Evolutionary conservation across 2,329 filamentous ascomycete genomes (phyloP), one percentile per base, ranked within the genome.

Genomic region (Ascocoryne sarcoides): DNA sequence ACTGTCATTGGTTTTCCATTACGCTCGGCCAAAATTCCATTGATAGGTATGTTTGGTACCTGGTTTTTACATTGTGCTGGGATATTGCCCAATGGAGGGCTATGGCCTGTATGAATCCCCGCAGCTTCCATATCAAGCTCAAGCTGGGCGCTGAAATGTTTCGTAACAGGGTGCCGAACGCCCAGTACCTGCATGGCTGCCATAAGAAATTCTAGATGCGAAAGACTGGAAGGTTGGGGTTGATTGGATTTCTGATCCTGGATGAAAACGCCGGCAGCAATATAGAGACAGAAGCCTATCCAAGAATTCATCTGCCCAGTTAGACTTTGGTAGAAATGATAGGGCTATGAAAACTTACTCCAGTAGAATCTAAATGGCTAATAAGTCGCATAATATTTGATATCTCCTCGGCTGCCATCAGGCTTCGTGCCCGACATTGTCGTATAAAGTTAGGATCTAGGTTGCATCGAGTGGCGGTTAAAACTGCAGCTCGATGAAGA

Each of bases 401-500:
- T 44, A 95, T 84, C 57, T 94, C 87, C 36, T 85, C 80, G 0
- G 89, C 88, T 10, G 90, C 83, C 20, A 85, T 81, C 35, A 83
- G 74, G 49, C 88, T 80, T 38, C 88, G 74, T 19, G 77, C 70
- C 50, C 85, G 78, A 55, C 84, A 89, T 41, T 81, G 75, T 10
- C 77, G 74, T 42, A 79, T 78, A 19, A 92, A 71, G 20, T 71
- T 69, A 1, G 71, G 66, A 0, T 79, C 71, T 39, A 93, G 63
- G 2, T 74, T 71, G 56, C 89, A 71, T 54, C 79, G 81, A 40
- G 88, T 82, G 1, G 82, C 82, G 56, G 84, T 89, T 62, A 89
- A 86, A 7, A 92, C 79, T 1, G 89, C 88, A 1, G 86, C 84
- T 60, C 93, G 86, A 56, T 95, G 89, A 4, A 95, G 68, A 58